Base-by-base conservation (phyloP, 257 asterid species). In the Capsicum baccatum region DNA sequence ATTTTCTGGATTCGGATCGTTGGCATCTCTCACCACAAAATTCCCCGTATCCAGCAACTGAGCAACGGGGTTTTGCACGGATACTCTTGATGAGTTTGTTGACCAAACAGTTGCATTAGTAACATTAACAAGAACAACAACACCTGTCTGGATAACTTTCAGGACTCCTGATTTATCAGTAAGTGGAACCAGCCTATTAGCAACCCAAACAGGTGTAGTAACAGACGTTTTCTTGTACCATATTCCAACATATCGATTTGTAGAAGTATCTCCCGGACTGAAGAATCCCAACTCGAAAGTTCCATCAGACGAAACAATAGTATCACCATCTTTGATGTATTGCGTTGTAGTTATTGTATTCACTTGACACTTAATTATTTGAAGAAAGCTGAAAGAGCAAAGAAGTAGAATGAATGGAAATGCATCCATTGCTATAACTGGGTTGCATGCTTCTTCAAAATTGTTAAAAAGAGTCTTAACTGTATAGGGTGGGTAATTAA, bases 11-110 rank as follows among this genome's bases (percentile, higher is more conserved):
- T 63, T 52, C 14, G 42, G 83, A 79, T 89, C 87, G 5, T 80
- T 62, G 12, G 84, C 90, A 84, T 86, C 91, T 83, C 35, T 86
- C 16, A 92, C 81, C 9, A 92, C 91, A 52, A 91, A 89, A 57
- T 92, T 91, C 0, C 95, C 97, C 0, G 89, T 82, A 37, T 93
- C 92, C 50, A 92, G 86, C 42, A 93, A 79, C 26, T 84, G 90
- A 0, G 84, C 89, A 44, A 90, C 69, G 8, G 94, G 92, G 52
- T 47, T 79, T 0, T 3, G 76, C 10, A 85, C 87, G 8, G 78
- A 9, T 39, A 39, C 5, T 21, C 17, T 73, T 33, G 93, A 87
- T 6, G 87, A 21, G 17, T 87, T 89, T 6, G 93, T 66, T 0
- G 91, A 88, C 95, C 97, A 92, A 47, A 88, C 76, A 21, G 35